These are phyloP conservation scores for Flaveria bidentis DNA, from an alignment of 129 eudicot species.

Conservation along the genomic window DNA sequence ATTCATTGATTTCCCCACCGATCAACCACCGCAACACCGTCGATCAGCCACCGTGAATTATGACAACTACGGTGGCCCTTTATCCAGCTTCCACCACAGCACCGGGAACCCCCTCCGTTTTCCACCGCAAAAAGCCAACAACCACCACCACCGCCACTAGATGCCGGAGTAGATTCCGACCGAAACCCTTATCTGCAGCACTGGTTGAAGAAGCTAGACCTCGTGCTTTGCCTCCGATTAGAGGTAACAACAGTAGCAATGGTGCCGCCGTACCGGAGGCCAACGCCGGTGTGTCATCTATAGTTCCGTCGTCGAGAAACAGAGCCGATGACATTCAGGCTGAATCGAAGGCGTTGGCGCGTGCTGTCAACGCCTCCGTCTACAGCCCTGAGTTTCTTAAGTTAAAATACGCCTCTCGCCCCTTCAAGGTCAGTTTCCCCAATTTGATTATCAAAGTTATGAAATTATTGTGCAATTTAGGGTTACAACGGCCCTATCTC, in stretches of 20 bases:
- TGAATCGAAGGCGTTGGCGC: slow-evolving; percentile 78
- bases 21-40: slow-evolving; percentile 12
- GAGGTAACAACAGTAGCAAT: slow-evolving; percentile 25
- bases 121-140: slow-evolving; percentile 25
- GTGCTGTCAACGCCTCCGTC: slow-evolving; percentile 71
- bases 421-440: slow-evolving; percentile 47
- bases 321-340: slow-evolving; percentile 91
- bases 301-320: slow-evolving; percentile 37
- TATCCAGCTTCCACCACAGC: slow-evolving; percentile 33
- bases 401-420: slow-evolving; percentile 70
- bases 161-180: slow-evolving; percentile 34
- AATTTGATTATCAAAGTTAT: neutral
- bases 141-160: slow-evolving; percentile 8
- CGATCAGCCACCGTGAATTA: slow-evolving; percentile 13
- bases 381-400: slow-evolving; percentile 68
- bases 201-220: slow-evolving; percentile 60
- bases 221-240: slow-evolving; percentile 39
- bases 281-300: slow-evolving; percentile 15
- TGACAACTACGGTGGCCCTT: slow-evolving; percentile 17
- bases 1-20: neutral
- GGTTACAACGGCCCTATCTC: no score
- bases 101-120: slow-evolving; percentile 26
- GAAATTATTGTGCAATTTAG: neutral
- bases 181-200: slow-evolving; percentile 37
- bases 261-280: slow-evolving; percentile 22